These are phyloP conservation scores for Aspergillus floridensis DNA, from an alignment of 2,329 filamentous ascomycete genomes.

Conservation along the genomic window DNA sequence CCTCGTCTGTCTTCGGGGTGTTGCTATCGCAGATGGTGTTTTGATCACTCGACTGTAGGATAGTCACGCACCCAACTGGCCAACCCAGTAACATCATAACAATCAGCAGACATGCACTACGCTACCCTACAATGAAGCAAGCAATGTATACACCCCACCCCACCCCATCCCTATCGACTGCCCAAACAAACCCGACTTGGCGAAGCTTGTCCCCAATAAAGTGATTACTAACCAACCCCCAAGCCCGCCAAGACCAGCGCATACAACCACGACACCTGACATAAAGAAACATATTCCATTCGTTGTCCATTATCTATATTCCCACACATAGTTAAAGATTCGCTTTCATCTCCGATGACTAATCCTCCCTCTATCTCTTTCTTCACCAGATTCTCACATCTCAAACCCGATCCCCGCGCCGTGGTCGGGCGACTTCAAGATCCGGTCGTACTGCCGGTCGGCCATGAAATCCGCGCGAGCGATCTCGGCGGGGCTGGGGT, in stretches of 20 bases:
- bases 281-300: background rate
- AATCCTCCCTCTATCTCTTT: background rate
- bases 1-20: too few relatives aligned
- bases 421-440: slow-evolving; percentile 1
- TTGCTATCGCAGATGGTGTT: too few relatives aligned
- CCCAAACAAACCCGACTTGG: background rate
- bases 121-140: too few relatives aligned
- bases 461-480: background rate
- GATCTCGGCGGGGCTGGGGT: background rate
- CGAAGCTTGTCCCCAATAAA: background rate
- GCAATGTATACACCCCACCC: too few relatives aligned
- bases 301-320: background rate
- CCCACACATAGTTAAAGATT: background rate
- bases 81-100: too few relatives aligned
- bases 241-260: too few relatives aligned
- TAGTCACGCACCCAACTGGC: too few relatives aligned
- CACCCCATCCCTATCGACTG: background rate
- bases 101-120: too few relatives aligned
- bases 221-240: background rate
- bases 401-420: slow-evolving; percentile 1
- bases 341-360: background rate
- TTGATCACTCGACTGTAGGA: too few relatives aligned
- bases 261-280: background rate
- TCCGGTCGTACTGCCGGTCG: slow-evolving; percentile 1
- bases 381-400: background rate